A percentile compares a stretch with the other conserved stretches of the same genome.
phyloP scores from a whole-genome alignment of 768 basidiomycete species.

The Strobilomyces echinocephalus region DNA sequence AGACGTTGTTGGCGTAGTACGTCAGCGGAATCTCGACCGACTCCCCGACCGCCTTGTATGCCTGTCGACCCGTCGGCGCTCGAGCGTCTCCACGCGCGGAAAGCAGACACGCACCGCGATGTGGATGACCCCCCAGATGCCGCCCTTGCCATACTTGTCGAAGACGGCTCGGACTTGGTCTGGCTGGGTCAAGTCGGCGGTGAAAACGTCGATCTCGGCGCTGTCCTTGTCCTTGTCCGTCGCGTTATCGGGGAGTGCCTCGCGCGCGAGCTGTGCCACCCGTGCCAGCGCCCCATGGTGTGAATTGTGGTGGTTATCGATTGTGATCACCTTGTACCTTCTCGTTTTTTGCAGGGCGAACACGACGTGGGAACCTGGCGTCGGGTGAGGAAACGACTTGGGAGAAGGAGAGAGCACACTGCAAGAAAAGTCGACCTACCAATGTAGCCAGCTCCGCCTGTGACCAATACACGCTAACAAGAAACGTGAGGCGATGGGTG shows the following conservation, averaged over 20 bases:
- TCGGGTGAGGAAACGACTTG: slow-evolving; percentile 7
- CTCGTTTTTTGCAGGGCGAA: slow-evolving; percentile 81
- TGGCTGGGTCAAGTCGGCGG: slow-evolving; percentile 70
- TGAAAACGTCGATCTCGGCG: slow-evolving; percentile 63
- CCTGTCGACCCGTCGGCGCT: slow-evolving; percentile 41
- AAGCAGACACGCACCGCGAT: slow-evolving; percentile 64
- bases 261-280: slow-evolving; percentile 74
- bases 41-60: slow-evolving; percentile 97
- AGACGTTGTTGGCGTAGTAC: slow-evolving; percentile 94
- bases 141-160: slow-evolving; percentile 77
- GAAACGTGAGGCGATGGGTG: slow-evolving; percentile 8
- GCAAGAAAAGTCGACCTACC: slow-evolving; percentile 41
- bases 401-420: background rate
- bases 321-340: slow-evolving; percentile 85
- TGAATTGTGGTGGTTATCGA: slow-evolving; percentile 96
- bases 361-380: slow-evolving; percentile 87
- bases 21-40: slow-evolving; percentile 87
- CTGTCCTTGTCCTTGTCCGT: slow-evolving; percentile 67
- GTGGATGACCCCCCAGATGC: slow-evolving; percentile 96
- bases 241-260: slow-evolving; percentile 61
- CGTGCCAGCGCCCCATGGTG: slow-evolving; percentile 67
- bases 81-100: background rate
- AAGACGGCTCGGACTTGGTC: slow-evolving; percentile 76
- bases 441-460: slow-evolving; percentile 87
- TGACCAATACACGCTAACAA: slow-evolving; percentile 58